Evolutionary conservation across 2,329 filamentous ascomycete species (phyloP).

Genomic region (Teratosphaeria epicoccoides): DNA sequence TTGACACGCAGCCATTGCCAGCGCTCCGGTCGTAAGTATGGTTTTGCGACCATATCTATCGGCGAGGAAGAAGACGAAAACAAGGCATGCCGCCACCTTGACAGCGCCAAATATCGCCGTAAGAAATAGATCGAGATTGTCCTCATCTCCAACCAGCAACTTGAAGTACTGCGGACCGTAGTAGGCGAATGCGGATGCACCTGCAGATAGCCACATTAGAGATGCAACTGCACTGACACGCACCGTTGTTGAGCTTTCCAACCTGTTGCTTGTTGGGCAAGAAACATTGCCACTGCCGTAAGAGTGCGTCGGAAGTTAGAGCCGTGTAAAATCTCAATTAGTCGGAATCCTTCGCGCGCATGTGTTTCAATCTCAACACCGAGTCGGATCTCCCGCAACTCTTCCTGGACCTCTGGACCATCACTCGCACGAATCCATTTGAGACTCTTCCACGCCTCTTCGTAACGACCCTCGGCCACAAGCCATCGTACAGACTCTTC

Average conservation of each 20-base stretch:
- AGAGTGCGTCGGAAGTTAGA: slow-evolving; percentile 36
- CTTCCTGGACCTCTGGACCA: slow-evolving; percentile 26
- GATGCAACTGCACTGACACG: not conserved
- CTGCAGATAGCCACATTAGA: not conserved
- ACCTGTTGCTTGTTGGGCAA: slow-evolving; percentile 42
- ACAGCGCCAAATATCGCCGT: slow-evolving; percentile 45
- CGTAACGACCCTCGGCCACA: slow-evolving; percentile 34
- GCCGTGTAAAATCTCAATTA: slow-evolving; percentile 33
- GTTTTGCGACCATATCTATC: slow-evolving; percentile 39
- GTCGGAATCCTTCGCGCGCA: slow-evolving; percentile 24
- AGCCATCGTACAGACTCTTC: slow-evolving; percentile 44
- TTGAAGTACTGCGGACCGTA: slow-evolving; percentile 47
- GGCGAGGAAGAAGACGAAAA: slow-evolving; percentile 44
- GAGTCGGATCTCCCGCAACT: slow-evolving; percentile 42
- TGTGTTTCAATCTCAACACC: slow-evolving; percentile 37
- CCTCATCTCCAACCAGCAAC: slow-evolving; percentile 36
- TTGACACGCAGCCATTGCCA: slow-evolving; percentile 28
- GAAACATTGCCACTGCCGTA: slow-evolving; percentile 39
- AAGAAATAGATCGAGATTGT: slow-evolving; percentile 36
- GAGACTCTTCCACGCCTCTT: slow-evolving; percentile 39
- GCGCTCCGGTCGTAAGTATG: slow-evolving; percentile 21
- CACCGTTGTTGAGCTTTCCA: not conserved
- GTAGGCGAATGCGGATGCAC: slow-evolving; percentile 45
- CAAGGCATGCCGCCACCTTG: slow-evolving; percentile 41
- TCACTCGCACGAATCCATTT: slow-evolving; percentile 42